phyloP scores from a whole-genome alignment of 345 rosid species.

The Euphorbia pulcherrima region DNA sequence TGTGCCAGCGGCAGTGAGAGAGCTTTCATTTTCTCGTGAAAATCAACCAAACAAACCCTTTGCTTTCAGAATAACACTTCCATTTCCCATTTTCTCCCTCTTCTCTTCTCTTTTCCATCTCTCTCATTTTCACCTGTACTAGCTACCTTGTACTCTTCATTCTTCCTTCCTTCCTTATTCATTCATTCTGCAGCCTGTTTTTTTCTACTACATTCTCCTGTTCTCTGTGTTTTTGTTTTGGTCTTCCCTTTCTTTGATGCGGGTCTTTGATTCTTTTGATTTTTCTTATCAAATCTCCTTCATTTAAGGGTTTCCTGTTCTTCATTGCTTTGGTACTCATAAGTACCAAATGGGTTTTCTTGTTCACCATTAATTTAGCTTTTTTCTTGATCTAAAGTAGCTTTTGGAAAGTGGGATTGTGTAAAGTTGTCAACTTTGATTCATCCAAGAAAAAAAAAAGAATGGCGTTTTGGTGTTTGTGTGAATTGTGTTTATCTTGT shows the following conservation, averaged over 20 bases:
- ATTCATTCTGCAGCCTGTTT: neutral
- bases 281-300: slow-evolving; percentile 9
- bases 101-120: slow-evolving; percentile 5
- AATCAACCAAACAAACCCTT: slow-evolving; percentile 13
- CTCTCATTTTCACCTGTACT: slow-evolving; percentile 13
- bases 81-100: slow-evolving; percentile 23
- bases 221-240: too few species aligned
- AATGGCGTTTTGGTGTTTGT: slow-evolving; percentile 51
- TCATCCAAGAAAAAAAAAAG: neutral
- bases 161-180: slow-evolving; percentile 13
- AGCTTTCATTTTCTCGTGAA: slow-evolving; percentile 68
- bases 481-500: slow-evolving; percentile 27
- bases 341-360: slow-evolving; percentile 33
- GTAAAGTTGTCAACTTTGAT: slow-evolving; percentile 4
- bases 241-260: slow-evolving; percentile 22
- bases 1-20: slow-evolving; percentile 10
- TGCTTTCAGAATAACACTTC: slow-evolving; percentile 27
- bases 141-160: neutral
- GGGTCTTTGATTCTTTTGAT: slow-evolving; percentile 19
- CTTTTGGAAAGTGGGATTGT: neutral
- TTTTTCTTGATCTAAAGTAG: slow-evolving; percentile 25
- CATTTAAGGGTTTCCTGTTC: slow-evolving; percentile 13
- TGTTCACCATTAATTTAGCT: slow-evolving; percentile 22
- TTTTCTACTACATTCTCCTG: slow-evolving; percentile 31
- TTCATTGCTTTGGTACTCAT: slow-evolving; percentile 17